Evolutionary conservation across 805 yeast species (phyloP), one percentile per base, ranked within the genome.

Genomic region (Metschnikowia noctiluminum): DNA sequence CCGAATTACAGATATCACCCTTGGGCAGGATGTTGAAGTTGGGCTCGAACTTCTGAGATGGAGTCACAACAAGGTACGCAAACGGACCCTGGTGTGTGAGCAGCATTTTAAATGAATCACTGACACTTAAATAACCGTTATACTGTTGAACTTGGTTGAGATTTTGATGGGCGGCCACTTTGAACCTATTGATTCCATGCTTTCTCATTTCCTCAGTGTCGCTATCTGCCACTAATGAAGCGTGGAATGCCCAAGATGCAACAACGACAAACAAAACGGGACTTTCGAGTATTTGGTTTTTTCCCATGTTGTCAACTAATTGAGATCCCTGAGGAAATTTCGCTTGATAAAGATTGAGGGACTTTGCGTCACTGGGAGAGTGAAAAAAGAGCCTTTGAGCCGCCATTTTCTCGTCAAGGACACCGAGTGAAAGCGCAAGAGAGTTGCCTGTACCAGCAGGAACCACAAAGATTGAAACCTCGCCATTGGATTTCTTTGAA

Each of bases 401-500:
- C 0, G 79, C 72, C 16, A 31, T 46, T 21, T 45, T 40, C n/a
- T 51, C 58, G 26, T 51, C 60, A 0, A 45, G 42, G 3, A 78
- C 50, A 0, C 80, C 82, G 2, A 83, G 55, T 0, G 96, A 84
- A 26, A 78, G 76, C 1, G 88, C 79, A 50, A 89, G 70, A 1
- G 96, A 90, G 62, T 91, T 91, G 0, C 96, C 97, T 0, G 96
- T 85, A 1, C 97, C 97, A 50, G 82, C 73, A 0, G 97, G 96
- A 13, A 91, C 62, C 35, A 69, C 68, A 34, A 66, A 56, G 2
- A 80, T 45, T 1, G 58, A 54, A 7, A 71, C 34, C 2, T 26
- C 16, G 35, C 56, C 41, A 7, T 28, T 10, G 6, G 44, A 13
- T 15, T 34, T 30, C 15, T 43, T 11, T 53, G 60, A 28, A 77